A percentile compares a stretch with the other conserved stretches of the same genome.
Conservation (phyloP, 1,284 basidiomycete genomes). For the Fereydounia khargensis region DNA sequence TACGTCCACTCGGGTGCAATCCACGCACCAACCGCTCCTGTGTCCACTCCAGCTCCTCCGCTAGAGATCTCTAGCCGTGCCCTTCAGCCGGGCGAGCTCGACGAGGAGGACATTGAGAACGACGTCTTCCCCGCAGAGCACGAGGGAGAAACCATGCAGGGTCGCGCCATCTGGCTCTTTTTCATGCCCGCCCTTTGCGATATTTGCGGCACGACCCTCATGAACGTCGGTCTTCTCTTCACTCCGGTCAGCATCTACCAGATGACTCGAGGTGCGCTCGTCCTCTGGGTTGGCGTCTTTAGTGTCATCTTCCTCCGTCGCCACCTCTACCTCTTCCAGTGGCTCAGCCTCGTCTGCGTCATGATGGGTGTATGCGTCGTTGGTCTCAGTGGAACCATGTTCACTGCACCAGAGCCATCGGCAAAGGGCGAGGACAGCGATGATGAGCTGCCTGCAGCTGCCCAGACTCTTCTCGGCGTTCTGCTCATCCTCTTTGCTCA, state of each 20-base stretch:
- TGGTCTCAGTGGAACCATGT: conserved; percentile 71
- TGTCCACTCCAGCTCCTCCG: conserved; percentile 17
- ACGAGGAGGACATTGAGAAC: conserved; percentile 12
- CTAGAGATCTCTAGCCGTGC: conserved; percentile 28
- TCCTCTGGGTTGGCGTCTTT: conserved; percentile 91
- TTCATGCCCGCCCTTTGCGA: conserved; percentile 82
- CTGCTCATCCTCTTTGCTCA: conserved; percentile 94
- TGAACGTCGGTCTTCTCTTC: conserved; percentile 92
- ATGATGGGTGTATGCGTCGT: conserved; percentile 87
- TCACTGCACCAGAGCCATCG: conserved; percentile 1
- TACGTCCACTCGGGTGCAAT: conserved; percentile 23
- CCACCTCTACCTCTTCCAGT: conserved; percentile 61
- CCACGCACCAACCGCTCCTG: conserved; percentile 23
- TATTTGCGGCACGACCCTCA: conserved; percentile 83
- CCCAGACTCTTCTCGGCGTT: conserved; percentile 64
- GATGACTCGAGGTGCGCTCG: conserved; percentile 93
- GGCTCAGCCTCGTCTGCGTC: conserved; percentile 85
- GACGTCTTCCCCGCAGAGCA: conserved; percentile 14
- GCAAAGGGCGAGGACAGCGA: conserved; percentile 11
- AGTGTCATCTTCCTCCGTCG: conserved; percentile 82
- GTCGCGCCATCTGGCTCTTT: conserved; percentile 62
- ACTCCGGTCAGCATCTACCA: conserved; percentile 95
- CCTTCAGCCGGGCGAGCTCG: conserved; percentile 24
- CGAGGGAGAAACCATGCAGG: conserved; percentile 23
- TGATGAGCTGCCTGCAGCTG: conserved; percentile 37